phyloP scores from a whole-genome alignment of 2,329 filamentous ascomycete genomes.

The Phaeosphaeriaceae sp. region DNA sequence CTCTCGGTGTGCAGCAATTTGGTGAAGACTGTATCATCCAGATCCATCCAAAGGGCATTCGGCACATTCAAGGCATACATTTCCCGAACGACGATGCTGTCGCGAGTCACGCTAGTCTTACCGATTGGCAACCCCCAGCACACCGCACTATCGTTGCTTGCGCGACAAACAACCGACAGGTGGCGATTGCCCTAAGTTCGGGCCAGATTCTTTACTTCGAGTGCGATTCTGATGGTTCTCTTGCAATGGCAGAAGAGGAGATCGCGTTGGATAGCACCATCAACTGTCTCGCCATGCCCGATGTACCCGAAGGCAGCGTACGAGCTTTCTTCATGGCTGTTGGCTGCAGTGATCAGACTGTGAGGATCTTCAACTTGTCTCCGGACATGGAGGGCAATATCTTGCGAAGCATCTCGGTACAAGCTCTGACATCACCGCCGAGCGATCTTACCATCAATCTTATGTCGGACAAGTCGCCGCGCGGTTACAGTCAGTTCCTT shows the following conservation, averaged over 20 bases:
- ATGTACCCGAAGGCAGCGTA: conserved; percentile 87
- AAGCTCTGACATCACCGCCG: conserved; percentile 88
- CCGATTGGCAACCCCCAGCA: conserved; percentile 92
- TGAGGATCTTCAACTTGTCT: conserved; percentile 88
- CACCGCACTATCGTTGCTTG: conserved; percentile 96
- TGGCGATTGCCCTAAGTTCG: conserved; percentile 91
- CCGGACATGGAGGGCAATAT: conserved; percentile 74
- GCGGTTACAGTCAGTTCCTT: conserved; percentile 86
- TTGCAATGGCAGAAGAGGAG: conserved; percentile 92
- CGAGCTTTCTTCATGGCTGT: conserved; percentile 94
- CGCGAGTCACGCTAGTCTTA: conserved; percentile 66
- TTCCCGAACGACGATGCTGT: conserved; percentile 33
- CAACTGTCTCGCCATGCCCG: conserved; percentile 90
- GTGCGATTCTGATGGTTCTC: conserved; percentile 87
- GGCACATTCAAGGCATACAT: conserved; percentile 77
- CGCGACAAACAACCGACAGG: conserved; percentile 90
- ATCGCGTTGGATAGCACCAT: conserved; percentile 95
- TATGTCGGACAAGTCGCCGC: conserved; percentile 92
- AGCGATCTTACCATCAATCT: conserved; percentile 89
- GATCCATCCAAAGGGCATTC: conserved; percentile 94
- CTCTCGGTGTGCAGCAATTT: conserved; percentile 89
- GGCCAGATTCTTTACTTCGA: conserved; percentile 99
- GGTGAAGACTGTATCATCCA: conserved; percentile 93
- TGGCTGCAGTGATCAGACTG: conserved; percentile 95
- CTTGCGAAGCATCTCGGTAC: conserved; percentile 91